phyloP scores from a whole-genome alignment of 2,329 filamentous ascomycete species.

The Microcera coccophila region DNA sequence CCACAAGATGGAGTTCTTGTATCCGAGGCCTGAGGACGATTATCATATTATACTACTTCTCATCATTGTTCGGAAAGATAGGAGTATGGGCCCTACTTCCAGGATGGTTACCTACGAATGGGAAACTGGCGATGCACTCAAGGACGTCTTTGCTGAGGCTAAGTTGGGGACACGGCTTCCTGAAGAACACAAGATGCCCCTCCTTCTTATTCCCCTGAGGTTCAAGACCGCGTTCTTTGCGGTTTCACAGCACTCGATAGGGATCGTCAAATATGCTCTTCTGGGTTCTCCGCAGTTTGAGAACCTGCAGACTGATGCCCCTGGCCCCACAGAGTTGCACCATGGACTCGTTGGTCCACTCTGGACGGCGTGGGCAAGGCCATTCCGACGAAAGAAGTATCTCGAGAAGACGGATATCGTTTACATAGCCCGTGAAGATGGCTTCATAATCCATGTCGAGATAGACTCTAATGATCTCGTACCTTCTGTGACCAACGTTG shows the following conservation, averaged over 20 bases:
- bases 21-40: constrained; percentile 62
- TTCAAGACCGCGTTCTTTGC: constrained; percentile 68
- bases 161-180: constrained; percentile 50
- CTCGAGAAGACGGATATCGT: constrained; percentile 68
- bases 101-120: constrained; percentile 59
- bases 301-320: constrained; percentile 39
- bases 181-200: constrained; percentile 54
- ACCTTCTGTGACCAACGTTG: constrained; percentile 55
- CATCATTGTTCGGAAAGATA: constrained; percentile 47
- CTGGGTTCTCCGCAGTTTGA: constrained; percentile 48
- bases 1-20: constrained; percentile 81
- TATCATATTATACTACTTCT: constrained; percentile 74
- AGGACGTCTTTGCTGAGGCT: constrained; percentile 42
- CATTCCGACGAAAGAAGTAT: constrained; percentile 62
- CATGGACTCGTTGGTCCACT: constrained; percentile 51
- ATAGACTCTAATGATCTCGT: constrained; percentile 57
- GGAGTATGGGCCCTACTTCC: constrained; percentile 29
- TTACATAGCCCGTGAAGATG: constrained; percentile 85
- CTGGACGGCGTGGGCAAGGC: constrained; percentile 83
- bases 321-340: constrained; percentile 42
- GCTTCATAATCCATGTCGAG: constrained; percentile 69
- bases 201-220: constrained; percentile 68
- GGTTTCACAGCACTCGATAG: constrained; percentile 58
- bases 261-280: constrained; percentile 53
- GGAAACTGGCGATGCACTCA: constrained; percentile 50